A percentile compares a stretch with the other conserved stretches of the same genome.
Conservation (phyloP, 2,329 filamentous ascomycete genomes). For the Teratosphaeria epicoccoides region DNA sequence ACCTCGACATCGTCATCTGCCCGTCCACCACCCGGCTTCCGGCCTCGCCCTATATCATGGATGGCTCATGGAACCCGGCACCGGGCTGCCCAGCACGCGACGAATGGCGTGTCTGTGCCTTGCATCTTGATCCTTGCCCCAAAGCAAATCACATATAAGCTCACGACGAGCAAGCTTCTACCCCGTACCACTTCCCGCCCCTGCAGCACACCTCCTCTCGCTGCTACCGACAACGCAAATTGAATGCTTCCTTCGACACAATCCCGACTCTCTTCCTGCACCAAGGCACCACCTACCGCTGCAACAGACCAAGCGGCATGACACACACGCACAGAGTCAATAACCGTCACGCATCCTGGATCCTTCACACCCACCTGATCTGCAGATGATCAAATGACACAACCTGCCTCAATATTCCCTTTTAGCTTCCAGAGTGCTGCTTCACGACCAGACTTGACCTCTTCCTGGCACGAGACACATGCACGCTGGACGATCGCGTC, state of each 20-base stretch:
- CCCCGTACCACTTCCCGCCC: too few species aligned
- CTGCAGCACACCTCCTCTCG: too few species aligned
- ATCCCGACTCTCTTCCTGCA: not conserved
- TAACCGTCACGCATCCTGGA: too few species aligned
- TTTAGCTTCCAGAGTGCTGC: not conserved
- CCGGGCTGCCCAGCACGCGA: too few species aligned
- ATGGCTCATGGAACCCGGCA: too few species aligned
- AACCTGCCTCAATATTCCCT: too few species aligned
- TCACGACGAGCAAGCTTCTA: not conserved
- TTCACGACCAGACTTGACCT: not conserved
- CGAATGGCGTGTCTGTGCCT: not conserved
- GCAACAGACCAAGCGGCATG: not conserved
- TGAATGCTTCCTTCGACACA: not conserved
- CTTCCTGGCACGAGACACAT: not conserved
- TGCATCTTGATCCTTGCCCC: too few species aligned
- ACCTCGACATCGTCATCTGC: too few species aligned
- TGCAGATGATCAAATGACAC: not conserved
- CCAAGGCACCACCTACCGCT: not conserved
- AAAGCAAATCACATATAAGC: not conserved
- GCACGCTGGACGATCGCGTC: not conserved
- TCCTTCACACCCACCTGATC: too few species aligned
- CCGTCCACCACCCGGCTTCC: too few species aligned
- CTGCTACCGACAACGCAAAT: too few species aligned
- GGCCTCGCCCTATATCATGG: too few species aligned
- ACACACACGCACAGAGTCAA: not conserved